Conservation (phyloP, 805 yeast species). For the Metschnikowia sp. region DNA sequence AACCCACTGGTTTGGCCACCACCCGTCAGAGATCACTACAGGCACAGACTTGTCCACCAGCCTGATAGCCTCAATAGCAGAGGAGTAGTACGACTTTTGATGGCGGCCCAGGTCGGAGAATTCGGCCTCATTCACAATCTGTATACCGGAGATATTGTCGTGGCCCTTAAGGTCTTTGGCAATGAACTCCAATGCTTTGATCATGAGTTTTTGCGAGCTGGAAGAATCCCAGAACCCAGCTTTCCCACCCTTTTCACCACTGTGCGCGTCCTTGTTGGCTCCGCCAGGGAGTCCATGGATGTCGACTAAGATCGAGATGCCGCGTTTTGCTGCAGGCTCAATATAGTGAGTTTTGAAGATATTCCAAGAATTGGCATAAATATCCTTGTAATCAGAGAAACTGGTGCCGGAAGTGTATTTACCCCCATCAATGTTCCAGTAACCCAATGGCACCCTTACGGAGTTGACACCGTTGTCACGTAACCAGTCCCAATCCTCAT, state of each 20-base stretch:
- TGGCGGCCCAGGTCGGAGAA: constrained; percentile 51
- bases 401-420: constrained; percentile 55
- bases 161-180: constrained; percentile 53
- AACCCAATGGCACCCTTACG: constrained; percentile 85
- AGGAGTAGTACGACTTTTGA: constrained; percentile 60
- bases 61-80: constrained; percentile 62
- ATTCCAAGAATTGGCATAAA: constrained; percentile 75
- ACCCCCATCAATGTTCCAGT: constrained; percentile 80
- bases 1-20: constrained; percentile 84
- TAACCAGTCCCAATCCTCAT: constrained; percentile 80
- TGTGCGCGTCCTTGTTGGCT: constrained; percentile 82
- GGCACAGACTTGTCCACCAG: constrained; percentile 56
- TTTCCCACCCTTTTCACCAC: constrained; percentile 59
- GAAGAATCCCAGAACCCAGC: constrained; percentile 64
- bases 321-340: constrained; percentile 53
- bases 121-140: constrained; percentile 81
- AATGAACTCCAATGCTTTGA: constrained; percentile 53
- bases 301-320: constrained; percentile 78
- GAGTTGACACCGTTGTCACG: constrained; percentile 66
- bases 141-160: constrained; percentile 78
- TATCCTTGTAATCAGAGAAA: constrained; percentile 50
- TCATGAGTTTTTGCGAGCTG: constrained; percentile 41
- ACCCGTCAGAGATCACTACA: constrained; percentile 83
- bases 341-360: constrained; percentile 50
- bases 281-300: constrained; percentile 91